Base-by-base conservation (phyloP, 1,139 yeast species). In the Saccharomyces pastorianus region DNA sequence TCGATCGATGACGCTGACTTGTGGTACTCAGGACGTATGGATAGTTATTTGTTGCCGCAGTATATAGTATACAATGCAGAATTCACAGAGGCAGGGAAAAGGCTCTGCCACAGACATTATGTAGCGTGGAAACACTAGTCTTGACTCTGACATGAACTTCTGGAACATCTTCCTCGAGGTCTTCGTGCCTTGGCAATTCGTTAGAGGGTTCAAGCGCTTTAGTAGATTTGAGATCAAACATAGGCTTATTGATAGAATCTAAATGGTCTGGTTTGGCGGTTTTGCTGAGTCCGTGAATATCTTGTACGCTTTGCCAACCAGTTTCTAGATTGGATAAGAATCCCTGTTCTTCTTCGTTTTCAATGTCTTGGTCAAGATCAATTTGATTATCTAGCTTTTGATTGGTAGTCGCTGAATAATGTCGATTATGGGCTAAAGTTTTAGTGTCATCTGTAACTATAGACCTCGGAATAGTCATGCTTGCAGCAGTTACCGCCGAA, bases 61-160 rank as follows among this genome's bases (percentile, higher is more conserved):
- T 38, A 34, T 28, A 38, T 5, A 51, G 32, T 13, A 57, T 20
- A 38, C n/a, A 38, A 11, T 38, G 44, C 23, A 20, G 44, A 38
- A 11, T 11, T 56, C 63, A 70, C 56, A 71, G 61, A 26, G 64
- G 66, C 61, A 76, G 71, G 7, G 67, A 65, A 56, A 67, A 74
- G 28, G 67, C 67, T 8, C 56, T 55, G 14, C 82, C 82, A 46
- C 69, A 66, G 6, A 71, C 65, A 57, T 79, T 79, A 59, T 79
- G 82, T 29, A 78, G 64, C 50, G 69, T 68, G 2, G 78, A 67
- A 4, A 71, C 70, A 6, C 76, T 77, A 0, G 81, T 76, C 50
- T 77, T 67, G 8, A 77, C 73, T 23, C 79, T 68, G 6, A 74
- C 71, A 54, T 75, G 78, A 8, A 62, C 62, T 51, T 74, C 78